A percentile compares a stretch with the other conserved stretches of the same genome.
Conservation (phyloP, 345 rosid genomes). For the Salix arbutifolia region DNA sequence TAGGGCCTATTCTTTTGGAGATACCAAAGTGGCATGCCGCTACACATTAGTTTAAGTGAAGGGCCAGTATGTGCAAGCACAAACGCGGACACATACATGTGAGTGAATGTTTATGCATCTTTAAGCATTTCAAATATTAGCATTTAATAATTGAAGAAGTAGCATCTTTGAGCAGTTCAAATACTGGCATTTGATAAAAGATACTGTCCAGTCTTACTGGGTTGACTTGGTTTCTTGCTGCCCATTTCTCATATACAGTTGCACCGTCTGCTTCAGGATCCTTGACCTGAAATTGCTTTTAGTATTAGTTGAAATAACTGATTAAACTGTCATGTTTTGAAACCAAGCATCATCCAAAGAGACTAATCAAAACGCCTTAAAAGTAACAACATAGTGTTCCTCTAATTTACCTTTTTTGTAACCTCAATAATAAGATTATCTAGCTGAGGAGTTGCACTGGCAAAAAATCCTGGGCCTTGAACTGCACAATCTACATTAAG, state of each 20-base stretch:
- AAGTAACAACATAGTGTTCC: not conserved
- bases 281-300: conserved; percentile 43
- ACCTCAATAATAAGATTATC: conserved; percentile 68
- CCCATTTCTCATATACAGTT: conserved; percentile 65
- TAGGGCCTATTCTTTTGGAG: not conserved
- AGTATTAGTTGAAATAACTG: not conserved
- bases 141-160: not conserved
- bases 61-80: not conserved
- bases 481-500: conserved; percentile 98
- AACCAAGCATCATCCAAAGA: not conserved
- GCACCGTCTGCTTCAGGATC: conserved; percentile 65
- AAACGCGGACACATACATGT: not conserved
- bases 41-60: not conserved
- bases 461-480: conserved; percentile 90
- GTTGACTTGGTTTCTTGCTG: conserved; percentile 35
- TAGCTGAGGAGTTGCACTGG: conserved; percentile 82
- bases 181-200: not conserved
- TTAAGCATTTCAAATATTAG: not conserved
- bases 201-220: conserved; percentile 29
- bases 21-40: not conserved
- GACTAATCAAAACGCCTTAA: conserved; percentile 2
- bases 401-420: conserved; percentile 56
- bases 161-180: not conserved
- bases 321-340: not conserved
- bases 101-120: not conserved